Base-by-base conservation (phyloP, 352 stramenopile genomes). In the Hyaloperonospora arabidopsidis region DNA sequence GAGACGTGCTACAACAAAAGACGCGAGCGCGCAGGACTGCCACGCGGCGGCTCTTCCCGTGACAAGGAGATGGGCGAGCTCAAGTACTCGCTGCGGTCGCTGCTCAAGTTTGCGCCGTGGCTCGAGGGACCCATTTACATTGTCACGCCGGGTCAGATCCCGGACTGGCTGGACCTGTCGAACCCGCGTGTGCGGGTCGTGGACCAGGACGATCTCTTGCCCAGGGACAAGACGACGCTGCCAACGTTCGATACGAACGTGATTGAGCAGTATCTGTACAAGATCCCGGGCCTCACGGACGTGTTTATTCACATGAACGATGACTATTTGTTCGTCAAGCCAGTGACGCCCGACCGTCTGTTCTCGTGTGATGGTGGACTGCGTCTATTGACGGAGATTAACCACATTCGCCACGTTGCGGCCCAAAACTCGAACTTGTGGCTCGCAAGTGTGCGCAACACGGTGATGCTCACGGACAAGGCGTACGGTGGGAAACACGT, bases 241-340 rank as follows among this genome's bases (percentile, higher is more conserved):
- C 82, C 82, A 0, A 90, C 76, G 7, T 93, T 93, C 34, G 68
- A 93, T 48, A 93, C 79, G 12, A 87, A 93, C 25, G 63, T 93
- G 22, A 88, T 95, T 38, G 84, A 95, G 66, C 84, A 95, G 63
- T 95, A 89, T 35, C 59, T 95, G 46, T 77, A 95, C 66, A 75
- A 79, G 44, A 90, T 95, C 54, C 84, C 82, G 8, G 84, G 80
- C 0, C 69, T 95, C 41, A 87, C 84, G 28, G 84, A 95, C 57
- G 69, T 88, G 41, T 95, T 88, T 59, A 93, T 95, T 66, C 84
- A 95, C 52, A 79, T 95, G 63, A 95, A 95, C 66, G 84, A 95
- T 65, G 84, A 95, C 69, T 95, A 93, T 67, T 73, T 95, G 64
- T 95, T 95, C 62, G 83, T 85, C 29, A 87, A 89, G 46, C 77